Conservation (phyloP, 768 basidiomycete species). For the Pleurotus platypus region DNA sequence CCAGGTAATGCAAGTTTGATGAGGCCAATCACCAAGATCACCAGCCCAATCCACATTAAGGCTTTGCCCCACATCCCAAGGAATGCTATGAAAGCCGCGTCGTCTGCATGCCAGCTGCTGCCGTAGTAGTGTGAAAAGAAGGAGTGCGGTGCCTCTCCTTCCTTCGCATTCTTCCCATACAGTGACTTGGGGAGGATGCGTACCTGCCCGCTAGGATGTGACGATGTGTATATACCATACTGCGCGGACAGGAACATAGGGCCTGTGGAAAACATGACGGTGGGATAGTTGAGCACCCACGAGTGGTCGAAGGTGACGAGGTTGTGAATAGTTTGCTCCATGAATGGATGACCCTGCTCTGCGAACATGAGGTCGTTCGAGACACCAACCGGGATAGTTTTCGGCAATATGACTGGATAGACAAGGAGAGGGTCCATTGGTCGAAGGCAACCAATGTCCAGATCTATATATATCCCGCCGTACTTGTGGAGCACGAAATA, state of each 20-base stretch:
- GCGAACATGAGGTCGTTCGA: conserved; percentile 97
- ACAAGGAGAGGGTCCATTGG: conserved; percentile 82
- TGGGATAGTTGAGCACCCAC: conserved; percentile 96
- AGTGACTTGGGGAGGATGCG: conserved; percentile 92
- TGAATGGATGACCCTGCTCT: conserved; percentile 80
- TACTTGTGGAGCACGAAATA: conserved; percentile 97
- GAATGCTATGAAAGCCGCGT: conserved; percentile 96
- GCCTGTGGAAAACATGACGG: conserved; percentile 99
- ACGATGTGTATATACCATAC: conserved; percentile 80
- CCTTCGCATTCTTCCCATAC: conserved; percentile 95
- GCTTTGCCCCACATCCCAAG: conserved; percentile 84
- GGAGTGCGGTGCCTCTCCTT: conserved; percentile 78
- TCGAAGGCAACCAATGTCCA: conserved; percentile 92
- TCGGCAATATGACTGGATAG: conserved; percentile 87
- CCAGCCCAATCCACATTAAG: conserved; percentile 81
- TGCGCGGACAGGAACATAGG: conserved; percentile 98
- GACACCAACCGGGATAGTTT: conserved; percentile 95
- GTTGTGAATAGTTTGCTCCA: conserved; percentile 91
- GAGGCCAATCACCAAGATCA: conserved; percentile 68
- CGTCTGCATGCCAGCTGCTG: conserved; percentile 97
- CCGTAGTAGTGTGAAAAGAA: conserved; percentile 99
- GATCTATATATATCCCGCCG: conserved; percentile 94
- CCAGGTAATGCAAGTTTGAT: conserved; percentile 56
- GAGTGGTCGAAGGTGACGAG: conserved; percentile 88
- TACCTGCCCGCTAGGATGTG: conserved; percentile 67